Conservation (phyloP, 2,329 filamentous ascomycete species). For the Neonectria neomacrospora region DNA sequence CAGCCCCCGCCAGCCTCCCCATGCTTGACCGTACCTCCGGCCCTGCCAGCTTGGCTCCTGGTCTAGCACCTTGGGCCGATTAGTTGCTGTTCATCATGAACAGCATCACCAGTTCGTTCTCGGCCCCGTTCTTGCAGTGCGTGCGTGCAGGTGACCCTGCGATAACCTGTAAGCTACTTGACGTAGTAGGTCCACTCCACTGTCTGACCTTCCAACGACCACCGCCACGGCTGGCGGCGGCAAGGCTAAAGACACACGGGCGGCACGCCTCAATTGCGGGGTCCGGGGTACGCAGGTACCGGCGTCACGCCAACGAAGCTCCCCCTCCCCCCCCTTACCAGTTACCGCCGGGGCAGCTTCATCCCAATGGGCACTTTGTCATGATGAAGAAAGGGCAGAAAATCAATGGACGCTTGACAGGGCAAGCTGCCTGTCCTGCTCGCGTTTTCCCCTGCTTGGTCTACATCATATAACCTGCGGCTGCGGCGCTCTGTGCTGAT, state of each 20-base stretch:
- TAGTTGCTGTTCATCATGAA: background rate
- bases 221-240: background rate
- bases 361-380: background rate
- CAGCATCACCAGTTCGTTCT: slow-evolving; percentile 1
- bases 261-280: slow-evolving; percentile 32
- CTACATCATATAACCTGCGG: background rate
- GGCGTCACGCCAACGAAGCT: slow-evolving; percentile 13
- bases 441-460: background rate
- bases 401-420: background rate
- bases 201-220: background rate
- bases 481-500: background rate
- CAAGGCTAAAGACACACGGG: background rate
- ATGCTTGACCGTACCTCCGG: background rate
- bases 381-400: background rate
- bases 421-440: background rate
- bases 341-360: background rate
- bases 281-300: slow-evolving; percentile 39
- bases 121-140: slow-evolving; percentile 9
- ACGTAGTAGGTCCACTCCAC: slow-evolving; percentile 7
- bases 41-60: background rate
- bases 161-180: slow-evolving; percentile 6
- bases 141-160: slow-evolving; percentile 19
- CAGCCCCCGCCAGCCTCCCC: background rate
- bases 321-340: too few relatives aligned
- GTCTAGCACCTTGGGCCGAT: background rate